Conservation (phyloP, 2,329 filamentous ascomycete genomes). For the Alternaria novae-zelandiae region DNA sequence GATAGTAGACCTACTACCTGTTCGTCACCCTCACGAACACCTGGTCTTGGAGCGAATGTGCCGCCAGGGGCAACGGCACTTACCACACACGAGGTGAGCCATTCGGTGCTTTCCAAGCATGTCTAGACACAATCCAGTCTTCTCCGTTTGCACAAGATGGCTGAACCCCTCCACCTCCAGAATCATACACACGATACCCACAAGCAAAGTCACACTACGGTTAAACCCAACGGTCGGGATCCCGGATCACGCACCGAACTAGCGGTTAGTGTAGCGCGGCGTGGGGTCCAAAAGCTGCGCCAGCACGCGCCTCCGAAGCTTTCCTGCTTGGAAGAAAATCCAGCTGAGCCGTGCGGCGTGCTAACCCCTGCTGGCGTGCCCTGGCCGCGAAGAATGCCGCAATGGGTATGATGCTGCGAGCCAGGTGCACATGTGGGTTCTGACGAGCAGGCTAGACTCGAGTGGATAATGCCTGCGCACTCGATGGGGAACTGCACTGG, state of each 20-base stretch:
- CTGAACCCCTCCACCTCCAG: not conserved
- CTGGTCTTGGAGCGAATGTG: not conserved
- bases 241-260: slow-evolving; percentile 1
- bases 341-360: not conserved
- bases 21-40: not conserved
- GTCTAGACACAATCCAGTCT: not conserved
- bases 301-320: not conserved
- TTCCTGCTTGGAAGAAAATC: not conserved
- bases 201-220: not conserved
- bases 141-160: not conserved
- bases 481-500: not conserved
- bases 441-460: not conserved
- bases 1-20: not conserved
- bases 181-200: not conserved
- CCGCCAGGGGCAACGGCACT: not conserved
- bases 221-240: slow-evolving; percentile 7
- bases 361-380: slow-evolving; percentile 7
- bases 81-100: not conserved
- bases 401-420: slow-evolving; percentile 12
- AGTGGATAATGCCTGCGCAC: not conserved
- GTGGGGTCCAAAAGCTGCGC: slow-evolving; percentile 8
- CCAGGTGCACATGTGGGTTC: not conserved
- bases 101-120: not conserved
- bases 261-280: not conserved
- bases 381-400: slow-evolving; percentile 5